Evolutionary conservation across 176 grass and related monocot species (phyloP).

Genomic region (Oryza coarctata): DNA sequence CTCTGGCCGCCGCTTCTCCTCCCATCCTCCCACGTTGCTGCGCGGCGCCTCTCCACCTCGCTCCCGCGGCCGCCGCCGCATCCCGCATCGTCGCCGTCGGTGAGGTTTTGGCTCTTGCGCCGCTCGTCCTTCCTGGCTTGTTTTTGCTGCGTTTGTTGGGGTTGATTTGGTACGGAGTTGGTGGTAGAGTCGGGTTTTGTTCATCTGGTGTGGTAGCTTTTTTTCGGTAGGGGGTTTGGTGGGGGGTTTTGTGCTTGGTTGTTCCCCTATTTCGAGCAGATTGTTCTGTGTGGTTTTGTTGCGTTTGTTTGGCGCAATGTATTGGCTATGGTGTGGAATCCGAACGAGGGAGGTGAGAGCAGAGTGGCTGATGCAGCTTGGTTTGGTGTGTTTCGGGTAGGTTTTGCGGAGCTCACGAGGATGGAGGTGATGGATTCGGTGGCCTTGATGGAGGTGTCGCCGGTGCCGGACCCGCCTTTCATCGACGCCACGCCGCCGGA

Average conservation of each 20-base stretch:
- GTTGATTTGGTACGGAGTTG: not conserved
- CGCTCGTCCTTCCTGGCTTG: not conserved
- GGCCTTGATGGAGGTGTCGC: conserved; percentile 29
- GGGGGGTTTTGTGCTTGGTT: not conserved
- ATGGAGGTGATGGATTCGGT: conserved; percentile 30
- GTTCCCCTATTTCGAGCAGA: not conserved
- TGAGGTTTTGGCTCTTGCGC: not conserved
- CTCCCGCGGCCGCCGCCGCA: not conserved
- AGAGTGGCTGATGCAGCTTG: not conserved
- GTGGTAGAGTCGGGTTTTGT: not conserved
- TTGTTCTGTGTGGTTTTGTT: not conserved
- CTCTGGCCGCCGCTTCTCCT: not conserved
- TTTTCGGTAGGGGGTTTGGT: not conserved
- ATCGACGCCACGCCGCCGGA: not conserved
- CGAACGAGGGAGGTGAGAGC: not conserved
- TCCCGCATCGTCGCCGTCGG: not conserved
- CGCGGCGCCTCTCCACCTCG: not conserved
- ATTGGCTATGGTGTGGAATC: not conserved
- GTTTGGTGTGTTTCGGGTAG: not conserved
- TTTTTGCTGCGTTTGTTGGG: not conserved
- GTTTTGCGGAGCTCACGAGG: not conserved
- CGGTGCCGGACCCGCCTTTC: conserved; percentile 16
- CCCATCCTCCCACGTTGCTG: not conserved
- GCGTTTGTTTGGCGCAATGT: not conserved
- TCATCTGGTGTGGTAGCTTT: not conserved